Evolutionary conservation across 1,284 basidiomycete genomes (phyloP).

Genomic region (Veloboletus limbatus): DNA sequence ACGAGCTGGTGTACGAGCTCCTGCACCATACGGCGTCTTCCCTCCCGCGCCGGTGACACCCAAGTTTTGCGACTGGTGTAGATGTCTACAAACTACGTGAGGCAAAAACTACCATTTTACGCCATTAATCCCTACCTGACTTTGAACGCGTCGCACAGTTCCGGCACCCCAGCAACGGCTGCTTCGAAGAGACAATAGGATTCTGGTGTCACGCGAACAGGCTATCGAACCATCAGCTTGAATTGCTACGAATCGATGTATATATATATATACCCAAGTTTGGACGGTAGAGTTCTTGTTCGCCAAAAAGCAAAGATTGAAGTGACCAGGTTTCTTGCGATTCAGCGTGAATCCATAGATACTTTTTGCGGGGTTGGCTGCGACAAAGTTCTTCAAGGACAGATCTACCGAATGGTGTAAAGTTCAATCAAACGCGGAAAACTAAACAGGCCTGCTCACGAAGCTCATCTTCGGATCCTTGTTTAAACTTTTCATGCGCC

Average conservation of each 20-base stretch:
- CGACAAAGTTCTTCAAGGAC: conserved; percentile 87
- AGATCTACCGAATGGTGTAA: conserved; percentile 52
- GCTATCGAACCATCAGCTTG: conserved; percentile 45
- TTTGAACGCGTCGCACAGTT: conserved; percentile 96
- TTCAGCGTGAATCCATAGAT: conserved; percentile 97
- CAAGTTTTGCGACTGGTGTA: conserved; percentile 76
- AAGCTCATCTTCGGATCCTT: conserved; percentile 82
- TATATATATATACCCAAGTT: conserved; percentile 70
- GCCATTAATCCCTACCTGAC: conserved; percentile 54
- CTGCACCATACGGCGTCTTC: conserved; percentile 77
- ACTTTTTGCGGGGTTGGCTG: conserved; percentile 91
- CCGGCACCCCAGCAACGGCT: conserved; percentile 83
- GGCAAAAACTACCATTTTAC: conserved; percentile 6
- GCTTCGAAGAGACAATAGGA: conserved; percentile 89
- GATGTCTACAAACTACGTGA: conserved; percentile 48
- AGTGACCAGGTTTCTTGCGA: conserved; percentile 86
- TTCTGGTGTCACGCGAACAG: conserved; percentile 85
- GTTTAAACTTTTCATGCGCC: conserved; percentile 95
- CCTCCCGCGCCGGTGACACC: conserved; percentile 56
- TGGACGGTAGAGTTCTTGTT: conserved; percentile 90
- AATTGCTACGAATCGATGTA: neutral
- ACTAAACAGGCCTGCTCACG: conserved; percentile 53
- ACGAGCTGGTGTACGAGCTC: conserved; percentile 72
- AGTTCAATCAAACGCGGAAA: neutral
- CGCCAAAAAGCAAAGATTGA: conserved; percentile 91